Evolutionary conservation across 192 early-diverging fungal species (phyloP), one percentile per base, ranked within the genome.

Genomic region (Dimargaris cristalligena): DNA sequence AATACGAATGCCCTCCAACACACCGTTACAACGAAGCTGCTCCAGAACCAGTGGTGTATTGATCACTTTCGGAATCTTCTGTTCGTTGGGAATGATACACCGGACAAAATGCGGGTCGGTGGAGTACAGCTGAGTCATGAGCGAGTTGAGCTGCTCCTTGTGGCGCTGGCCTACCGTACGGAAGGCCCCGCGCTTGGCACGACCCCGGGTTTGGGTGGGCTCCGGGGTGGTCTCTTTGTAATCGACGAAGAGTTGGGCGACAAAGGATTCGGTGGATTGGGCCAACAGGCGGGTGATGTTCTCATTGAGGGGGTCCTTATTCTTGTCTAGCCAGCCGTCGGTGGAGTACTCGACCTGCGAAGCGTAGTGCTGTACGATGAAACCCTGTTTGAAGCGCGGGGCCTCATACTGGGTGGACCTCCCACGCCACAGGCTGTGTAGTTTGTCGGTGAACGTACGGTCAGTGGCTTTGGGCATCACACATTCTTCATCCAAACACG

Each of bases 61-160:
- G 52, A 97, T 77, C 61, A 82, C 82, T 9, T 89, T 89, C 0
- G 95, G 71, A 25, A 77, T 76, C 72, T 98, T 98, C 57, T 93
- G 85, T 29, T 85, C 71, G 62, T 98, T 98, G 9, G 95, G 95
- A 45, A 97, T 67, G 65, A 98, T 97, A 75, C 95, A 98, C 26
- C 95, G 90, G 35, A 98, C 93, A 77, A 97, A 98, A 71, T 97
- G 95, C 26, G 95, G 95, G 52, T 90, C 78, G 0, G 93, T 98
- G 35, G 81, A 78, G 68, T 92, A 81, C 3, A 98, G 74, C 63
- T 86, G 84, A n/a, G 81, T 80, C 91, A 98, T 92, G 30, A 98
- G 75, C 18, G 82, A 69, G 31, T 77, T 74, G 56, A 98, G 76
- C 63, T 93, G 90, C 63, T 98, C 90, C 69, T 98, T 98, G 68